A percentile compares a stretch with the other conserved stretches of the same genome.
phyloP scores from a whole-genome alignment of 306 rosid genomes.

The Cucurbita ficifolia region DNA sequence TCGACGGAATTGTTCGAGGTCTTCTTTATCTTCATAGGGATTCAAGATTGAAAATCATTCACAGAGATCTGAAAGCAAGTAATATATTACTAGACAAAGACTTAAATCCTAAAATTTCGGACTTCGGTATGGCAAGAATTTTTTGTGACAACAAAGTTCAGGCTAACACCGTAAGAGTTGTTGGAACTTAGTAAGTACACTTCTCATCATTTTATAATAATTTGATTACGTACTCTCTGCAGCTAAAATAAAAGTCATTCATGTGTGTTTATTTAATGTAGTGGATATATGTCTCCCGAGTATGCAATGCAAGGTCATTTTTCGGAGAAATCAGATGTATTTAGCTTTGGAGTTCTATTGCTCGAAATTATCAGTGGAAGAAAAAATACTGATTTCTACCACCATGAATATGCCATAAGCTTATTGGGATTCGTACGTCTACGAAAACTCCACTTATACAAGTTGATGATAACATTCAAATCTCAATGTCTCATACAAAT shows the following conservation, averaged over 20 bases:
- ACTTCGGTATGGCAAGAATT: slow-evolving; percentile 3
- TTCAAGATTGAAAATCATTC: background rate
- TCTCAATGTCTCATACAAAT: background rate
- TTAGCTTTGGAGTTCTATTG: background rate
- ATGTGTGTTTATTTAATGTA: background rate
- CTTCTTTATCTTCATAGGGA: background rate
- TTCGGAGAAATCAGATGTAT: background rate
- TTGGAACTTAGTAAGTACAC: background rate
- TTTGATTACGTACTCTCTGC: background rate
- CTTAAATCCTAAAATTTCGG: background rate
- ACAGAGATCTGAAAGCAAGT: background rate
- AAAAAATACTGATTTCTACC: background rate
- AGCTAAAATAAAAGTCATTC: background rate
- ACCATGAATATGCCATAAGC: background rate
- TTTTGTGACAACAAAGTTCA: background rate
- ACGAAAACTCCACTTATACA: no score
- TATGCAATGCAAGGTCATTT: background rate
- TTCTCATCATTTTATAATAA: background rate
- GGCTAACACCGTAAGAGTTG: background rate
- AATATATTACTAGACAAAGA: background rate
- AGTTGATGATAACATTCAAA: background rate
- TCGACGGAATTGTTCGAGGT: background rate
- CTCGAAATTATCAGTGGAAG: slow-evolving; percentile 1
- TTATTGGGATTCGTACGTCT: background rate
- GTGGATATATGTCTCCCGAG: slow-evolving; percentile 1